Evolutionary conservation across 331 rosid genomes (phyloP), one percentile per base, ranked within the genome.

Genomic region (Phaseolus coccineus): DNA sequence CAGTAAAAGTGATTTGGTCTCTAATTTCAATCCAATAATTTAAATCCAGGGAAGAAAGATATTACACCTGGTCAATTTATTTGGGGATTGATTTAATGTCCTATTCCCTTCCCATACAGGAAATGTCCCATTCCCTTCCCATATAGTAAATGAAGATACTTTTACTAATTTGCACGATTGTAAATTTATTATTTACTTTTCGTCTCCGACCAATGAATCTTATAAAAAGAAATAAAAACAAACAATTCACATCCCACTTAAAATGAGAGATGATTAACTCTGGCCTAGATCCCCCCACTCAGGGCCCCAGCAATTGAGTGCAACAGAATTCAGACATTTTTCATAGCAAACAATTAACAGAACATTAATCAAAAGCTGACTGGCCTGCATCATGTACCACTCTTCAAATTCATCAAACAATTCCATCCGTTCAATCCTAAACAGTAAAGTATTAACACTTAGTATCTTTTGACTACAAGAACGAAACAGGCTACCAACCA

Each of bases 381-480:
- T 91, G 82, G 87, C 98, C 96, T 91, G 97, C 97, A 96, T 96
- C 99, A 96, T 91, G 88, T 96, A 83, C 98, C 98, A 96, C 86
- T 96, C 97, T 85, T 95, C 99, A 84, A 96, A 96, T 90, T 96
- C 98, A 81, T 96, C 98, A 65, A 92, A 93, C 85, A 91, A 79
- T 85, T 96, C 98, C 86, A 96, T 86, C 84, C 99, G 89, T 85
- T 96, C 99, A 69, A 91, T 96, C 96, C 97, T 91, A 68, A 81
- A 69, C 70, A 58, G 81, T 40, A 88, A 68, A 81, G 79, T n/a
- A 39, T 65, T 61, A 65, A 69, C 76, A 73, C 81, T 83, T 57
- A 92, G 81, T 65, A 71, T 83, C 75, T 69, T 71, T 52, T 59
- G 63, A 72, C 73, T 56, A 42, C 65, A 82, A 72, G 47, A 42